A percentile compares a stretch with the other conserved stretches of the same genome.
Evolutionary conservation across 371 early-diverging fungal genomes (phyloP).

Genomic region (Blakeslea trispora): DNA sequence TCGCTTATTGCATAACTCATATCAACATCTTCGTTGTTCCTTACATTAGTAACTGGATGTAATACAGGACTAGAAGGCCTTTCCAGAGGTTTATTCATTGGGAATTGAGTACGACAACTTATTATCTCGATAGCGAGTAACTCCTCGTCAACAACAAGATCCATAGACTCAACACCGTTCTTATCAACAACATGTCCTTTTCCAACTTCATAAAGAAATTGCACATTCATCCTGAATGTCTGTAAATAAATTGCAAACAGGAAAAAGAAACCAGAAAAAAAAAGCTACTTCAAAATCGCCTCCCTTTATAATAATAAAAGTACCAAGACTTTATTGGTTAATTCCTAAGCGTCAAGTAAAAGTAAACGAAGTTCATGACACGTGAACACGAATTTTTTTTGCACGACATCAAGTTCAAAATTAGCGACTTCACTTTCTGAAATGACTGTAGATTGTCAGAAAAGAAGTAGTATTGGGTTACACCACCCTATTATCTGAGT

Average conservation of each 20-base stretch:
- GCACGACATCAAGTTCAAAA: constrained; percentile 17
- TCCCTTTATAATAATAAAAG: no score
- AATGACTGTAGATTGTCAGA: constrained; percentile 16
- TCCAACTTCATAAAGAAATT: constrained; percentile 19
- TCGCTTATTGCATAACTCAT: constrained; percentile 24
- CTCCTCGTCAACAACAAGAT: constrained; percentile 26
- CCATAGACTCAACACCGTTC: constrained; percentile 26
- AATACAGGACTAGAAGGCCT: constrained; percentile 3
- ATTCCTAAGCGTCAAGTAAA: no score
- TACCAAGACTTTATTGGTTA: no score
- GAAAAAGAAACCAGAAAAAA: background rate
- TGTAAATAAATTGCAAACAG: constrained; percentile 3
- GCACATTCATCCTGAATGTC: constrained; percentile 14
- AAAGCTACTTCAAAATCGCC: no score
- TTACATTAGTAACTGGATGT: constrained; percentile 7
- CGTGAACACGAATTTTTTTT: constrained; percentile 18
- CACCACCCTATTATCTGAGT: constrained; percentile 17
- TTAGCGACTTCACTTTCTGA: constrained; percentile 19
- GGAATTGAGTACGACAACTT: constrained; percentile 16
- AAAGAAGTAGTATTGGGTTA: constrained; percentile 9
- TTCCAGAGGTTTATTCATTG: constrained; percentile 14
- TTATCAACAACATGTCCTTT: constrained; percentile 24
- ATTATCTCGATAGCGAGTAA: constrained; percentile 21
- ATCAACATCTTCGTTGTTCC: constrained; percentile 5
- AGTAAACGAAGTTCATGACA: constrained; percentile 15